phyloP scores from a whole-genome alignment of 768 basidiomycete species.

The Boletus coccyginus region DNA sequence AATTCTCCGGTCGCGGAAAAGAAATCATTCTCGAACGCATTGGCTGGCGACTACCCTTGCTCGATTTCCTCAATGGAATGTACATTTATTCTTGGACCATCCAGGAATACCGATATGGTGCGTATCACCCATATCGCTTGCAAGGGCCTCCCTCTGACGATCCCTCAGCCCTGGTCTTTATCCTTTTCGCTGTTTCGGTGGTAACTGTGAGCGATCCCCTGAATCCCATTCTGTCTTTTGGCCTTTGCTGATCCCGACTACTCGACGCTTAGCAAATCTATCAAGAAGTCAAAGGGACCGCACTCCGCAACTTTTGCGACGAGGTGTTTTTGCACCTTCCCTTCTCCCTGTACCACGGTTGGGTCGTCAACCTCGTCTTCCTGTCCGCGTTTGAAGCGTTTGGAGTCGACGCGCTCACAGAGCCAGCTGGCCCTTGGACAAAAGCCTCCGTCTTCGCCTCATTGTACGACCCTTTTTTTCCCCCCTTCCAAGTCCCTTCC shows the following conservation, averaged over 20 bases:
- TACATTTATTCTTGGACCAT: conserved; percentile 60
- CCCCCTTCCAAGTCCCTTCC: neutral
- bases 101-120: conserved; percentile 45
- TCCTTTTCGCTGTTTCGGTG: conserved; percentile 45
- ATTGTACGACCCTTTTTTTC: conserved; percentile 33
- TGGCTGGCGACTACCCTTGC: conserved; percentile 62
- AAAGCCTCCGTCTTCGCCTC: conserved; percentile 62
- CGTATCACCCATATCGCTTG: conserved; percentile 15
- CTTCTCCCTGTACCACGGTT: conserved; percentile 69
- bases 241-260: neutral
- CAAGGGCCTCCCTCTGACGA: conserved; percentile 10
- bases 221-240: neutral
- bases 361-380: conserved; percentile 51
- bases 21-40: conserved; percentile 59
- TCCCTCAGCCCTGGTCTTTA: conserved; percentile 36
- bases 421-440: conserved; percentile 56
- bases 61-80: conserved; percentile 62
- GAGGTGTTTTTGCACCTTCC: conserved; percentile 71
- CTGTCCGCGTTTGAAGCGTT: conserved; percentile 60
- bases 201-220: conserved; percentile 39
- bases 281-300: conserved; percentile 59
- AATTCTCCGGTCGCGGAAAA: conserved; percentile 54
- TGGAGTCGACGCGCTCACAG: conserved; percentile 51
- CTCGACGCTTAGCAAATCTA: conserved; percentile 49
- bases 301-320: conserved; percentile 47